Evolutionary conservation across 192 early-diverging fungal genomes (phyloP), one percentile per base, ranked within the genome.

Genomic region (Backusella morwellensis): DNA sequence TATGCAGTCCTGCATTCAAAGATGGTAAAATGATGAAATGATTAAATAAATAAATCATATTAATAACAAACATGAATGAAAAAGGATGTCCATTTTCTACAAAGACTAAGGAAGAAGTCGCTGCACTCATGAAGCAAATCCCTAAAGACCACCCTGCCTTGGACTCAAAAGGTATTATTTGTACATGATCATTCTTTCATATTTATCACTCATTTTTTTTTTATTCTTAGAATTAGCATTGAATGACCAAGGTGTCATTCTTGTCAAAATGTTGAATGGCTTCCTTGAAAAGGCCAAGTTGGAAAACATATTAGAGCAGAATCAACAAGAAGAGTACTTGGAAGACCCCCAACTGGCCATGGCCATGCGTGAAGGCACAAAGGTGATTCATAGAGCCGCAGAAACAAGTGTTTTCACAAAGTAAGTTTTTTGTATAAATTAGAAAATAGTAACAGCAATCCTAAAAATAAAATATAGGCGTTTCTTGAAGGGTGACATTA

Each of bases 351-450:
- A 86, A 74, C 77, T 88, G 66, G 82, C 89, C 23, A 77, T 75
- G 34, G 85, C 83, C 59, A 85, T 90, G 78, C 82, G 82, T 56
- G 85, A 90, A 80, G 83, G 86, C 35, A 90, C 89, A 54, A 88
- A 87, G 66, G 78, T 72, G 36, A 80, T 87, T 21, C 89, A 90
- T 72, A 76, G 79, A 34, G 75, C 80, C 21, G 89, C 89, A 41
- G 89, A 88, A 52, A 82, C 80, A 44, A 85, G 83, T 29, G 84
- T 85, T 26, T 88, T 90, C 68, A 80, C 87, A 71, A 82, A 82
- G 82, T 87, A 85, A 35, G 81, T 72, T 35, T 44, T 35, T 4
- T 23, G 8, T 63, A 29, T 52, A 66, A 11, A 32, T 26, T 26
- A 19, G 14, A 17, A 32, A 66, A 32, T 69, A 12, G 5, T n/a